phyloP scores from a whole-genome alignment of 441 rosid species.

The Dalechampia spathulata region DNA sequence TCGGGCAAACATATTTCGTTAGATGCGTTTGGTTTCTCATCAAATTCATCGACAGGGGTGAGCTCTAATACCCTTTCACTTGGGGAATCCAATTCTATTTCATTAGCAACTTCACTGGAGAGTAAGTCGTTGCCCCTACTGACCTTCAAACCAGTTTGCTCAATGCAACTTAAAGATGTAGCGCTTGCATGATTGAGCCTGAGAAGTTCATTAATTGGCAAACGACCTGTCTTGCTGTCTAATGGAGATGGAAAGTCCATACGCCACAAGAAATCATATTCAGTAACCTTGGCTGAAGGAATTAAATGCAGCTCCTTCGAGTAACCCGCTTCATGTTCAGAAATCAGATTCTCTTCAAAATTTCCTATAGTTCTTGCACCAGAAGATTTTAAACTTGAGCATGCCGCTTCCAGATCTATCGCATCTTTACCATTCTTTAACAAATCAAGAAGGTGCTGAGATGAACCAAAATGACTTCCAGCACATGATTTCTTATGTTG shows the following conservation, averaged over 20 bases:
- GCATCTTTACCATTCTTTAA: constrained; percentile 2
- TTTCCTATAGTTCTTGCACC: not conserved
- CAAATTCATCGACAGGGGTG: constrained; percentile 4
- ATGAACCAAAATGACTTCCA: constrained; percentile 1
- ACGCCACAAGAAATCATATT: not conserved
- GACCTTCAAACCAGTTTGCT: constrained; percentile 7
- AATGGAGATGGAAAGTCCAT: not conserved
- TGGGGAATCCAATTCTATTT: constrained; percentile 3
- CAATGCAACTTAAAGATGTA: not conserved
- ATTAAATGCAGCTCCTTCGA: not conserved
- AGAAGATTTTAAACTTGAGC: not conserved
- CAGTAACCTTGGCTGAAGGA: not conserved
- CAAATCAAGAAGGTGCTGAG: constrained; percentile 6
- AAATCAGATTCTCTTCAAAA: not conserved
- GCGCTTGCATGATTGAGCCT: not conserved
- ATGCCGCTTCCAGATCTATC: not conserved
- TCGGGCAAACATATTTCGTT: constrained; percentile 33
- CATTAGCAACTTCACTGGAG: constrained; percentile 4
- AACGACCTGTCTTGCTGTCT: not conserved
- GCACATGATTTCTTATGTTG: not conserved
- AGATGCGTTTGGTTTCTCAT: constrained; percentile 8
- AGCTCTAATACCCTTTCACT: constrained; percentile 7
- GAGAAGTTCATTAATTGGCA: not conserved
- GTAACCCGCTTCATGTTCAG: not conserved
- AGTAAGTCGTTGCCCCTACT: not conserved